Conservation (phyloP, 345 rosid species). For the Triadica sebifera region DNA sequence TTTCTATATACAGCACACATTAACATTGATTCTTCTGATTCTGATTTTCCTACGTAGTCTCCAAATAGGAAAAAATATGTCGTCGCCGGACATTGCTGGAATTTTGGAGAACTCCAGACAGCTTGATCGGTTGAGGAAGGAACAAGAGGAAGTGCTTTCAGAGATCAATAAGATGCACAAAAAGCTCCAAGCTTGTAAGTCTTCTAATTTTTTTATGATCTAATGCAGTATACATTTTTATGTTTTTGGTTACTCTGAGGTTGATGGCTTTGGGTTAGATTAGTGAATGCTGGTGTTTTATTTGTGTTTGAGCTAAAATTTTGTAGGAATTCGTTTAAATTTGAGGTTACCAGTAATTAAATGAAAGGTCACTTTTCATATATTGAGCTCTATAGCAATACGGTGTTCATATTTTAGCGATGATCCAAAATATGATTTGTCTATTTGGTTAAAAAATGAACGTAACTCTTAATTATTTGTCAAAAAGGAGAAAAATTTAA, state of each 20-base stretch:
- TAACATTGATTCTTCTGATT: neutral
- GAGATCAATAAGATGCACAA: conserved; percentile 91
- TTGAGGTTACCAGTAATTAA: no score
- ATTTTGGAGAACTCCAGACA: conserved; percentile 73
- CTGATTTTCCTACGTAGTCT: neutral
- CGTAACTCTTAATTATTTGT: neutral
- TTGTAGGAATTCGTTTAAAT: neutral
- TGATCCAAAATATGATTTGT: neutral
- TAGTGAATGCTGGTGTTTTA: neutral
- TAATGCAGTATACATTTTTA: neutral
- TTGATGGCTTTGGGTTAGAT: conserved; percentile 24
- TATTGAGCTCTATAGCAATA: no score
- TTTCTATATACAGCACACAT: neutral
- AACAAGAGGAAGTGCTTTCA: conserved; percentile 52
- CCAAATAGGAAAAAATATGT: conserved; percentile 41
- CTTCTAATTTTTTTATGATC: neutral
- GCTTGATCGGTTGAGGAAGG: conserved; percentile 86
- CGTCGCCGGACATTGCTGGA: conserved; percentile 60
- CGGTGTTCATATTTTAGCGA: neutral
- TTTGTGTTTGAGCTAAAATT: conserved; percentile 4
- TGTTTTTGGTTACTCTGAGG: neutral
- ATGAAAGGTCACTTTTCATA: neutral
- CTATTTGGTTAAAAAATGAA: neutral
- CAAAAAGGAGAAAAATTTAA: neutral
- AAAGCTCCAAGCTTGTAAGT: conserved; percentile 71